Evolutionary conservation across 495 filamentous ascomycete genomes (phyloP).

Genomic region (Xylaria curta): DNA sequence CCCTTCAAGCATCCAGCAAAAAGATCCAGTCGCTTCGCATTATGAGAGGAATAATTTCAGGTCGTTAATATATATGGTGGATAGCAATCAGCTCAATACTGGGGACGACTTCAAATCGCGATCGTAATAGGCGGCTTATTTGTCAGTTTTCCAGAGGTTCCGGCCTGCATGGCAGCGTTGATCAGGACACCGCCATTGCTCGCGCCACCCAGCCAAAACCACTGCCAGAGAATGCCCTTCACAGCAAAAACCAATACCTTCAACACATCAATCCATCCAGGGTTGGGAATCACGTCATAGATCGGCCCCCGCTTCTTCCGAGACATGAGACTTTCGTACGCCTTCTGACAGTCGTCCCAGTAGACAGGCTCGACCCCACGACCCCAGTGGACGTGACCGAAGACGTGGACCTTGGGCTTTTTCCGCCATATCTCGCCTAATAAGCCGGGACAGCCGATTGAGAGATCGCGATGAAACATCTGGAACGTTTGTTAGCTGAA

Average conservation of each 20-base stretch:
- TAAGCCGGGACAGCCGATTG: conserved; percentile 76
- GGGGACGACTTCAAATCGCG: conserved; percentile 57
- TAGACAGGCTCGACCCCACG: conserved; percentile 69
- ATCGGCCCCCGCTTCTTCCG: conserved; percentile 55
- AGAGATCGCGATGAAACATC: conserved; percentile 68
- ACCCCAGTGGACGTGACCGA: conserved; percentile 86
- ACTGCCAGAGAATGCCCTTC: conserved; percentile 73
- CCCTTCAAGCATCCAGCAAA: too few relatives aligned
- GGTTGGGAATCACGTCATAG: conserved; percentile 54
- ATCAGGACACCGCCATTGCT: conserved; percentile 72
- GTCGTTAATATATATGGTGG: neutral
- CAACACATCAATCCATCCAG: conserved; percentile 67
- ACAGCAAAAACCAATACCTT: conserved; percentile 68
- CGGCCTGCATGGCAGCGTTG: conserved; percentile 78
- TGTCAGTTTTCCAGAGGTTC: conserved; percentile 66
- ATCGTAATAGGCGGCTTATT: conserved; percentile 57
- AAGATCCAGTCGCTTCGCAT: neutral
- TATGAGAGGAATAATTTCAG: neutral
- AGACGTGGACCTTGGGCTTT: conserved; percentile 80
- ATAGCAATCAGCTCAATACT: neutral
- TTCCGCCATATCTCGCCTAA: conserved; percentile 80
- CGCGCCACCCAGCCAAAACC: conserved; percentile 63
- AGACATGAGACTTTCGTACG: conserved; percentile 70
- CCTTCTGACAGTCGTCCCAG: conserved; percentile 77
- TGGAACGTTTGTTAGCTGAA: conserved; percentile 6